phyloP scores from a whole-genome alignment of 805 yeast genomes.

The Yueomyces sp. region DNA sequence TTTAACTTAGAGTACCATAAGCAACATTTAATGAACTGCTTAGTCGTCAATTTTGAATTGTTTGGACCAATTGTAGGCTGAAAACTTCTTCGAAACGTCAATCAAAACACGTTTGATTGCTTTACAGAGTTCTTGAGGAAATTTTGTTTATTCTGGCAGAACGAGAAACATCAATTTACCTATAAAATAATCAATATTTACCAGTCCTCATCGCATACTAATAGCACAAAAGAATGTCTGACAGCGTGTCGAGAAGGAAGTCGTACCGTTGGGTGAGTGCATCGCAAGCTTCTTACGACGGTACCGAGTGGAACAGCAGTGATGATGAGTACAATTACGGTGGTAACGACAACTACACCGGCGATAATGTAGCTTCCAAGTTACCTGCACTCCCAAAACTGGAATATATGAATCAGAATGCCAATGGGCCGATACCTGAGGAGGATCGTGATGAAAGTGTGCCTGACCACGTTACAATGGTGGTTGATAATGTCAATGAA shows the following conservation, averaged over 20 bases:
- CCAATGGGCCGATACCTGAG: background rate
- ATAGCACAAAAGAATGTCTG: conserved; percentile 4
- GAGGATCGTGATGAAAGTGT: background rate
- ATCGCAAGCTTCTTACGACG: conserved; percentile 28
- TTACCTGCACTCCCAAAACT: conserved; percentile 19
- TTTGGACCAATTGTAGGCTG: too few species aligned
- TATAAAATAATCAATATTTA: background rate
- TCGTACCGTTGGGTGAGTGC: conserved; percentile 31
- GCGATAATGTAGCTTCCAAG: conserved; percentile 3
- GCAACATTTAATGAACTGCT: too few species aligned
- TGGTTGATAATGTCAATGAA: background rate
- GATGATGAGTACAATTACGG: conserved; percentile 8
- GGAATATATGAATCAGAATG: conserved; percentile 3
- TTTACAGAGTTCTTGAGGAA: too few species aligned
- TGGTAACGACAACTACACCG: background rate
- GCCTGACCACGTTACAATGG: background rate
- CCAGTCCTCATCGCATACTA: background rate
- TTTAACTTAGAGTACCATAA: too few species aligned
- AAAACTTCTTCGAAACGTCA: too few species aligned
- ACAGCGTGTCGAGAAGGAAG: conserved; percentile 26
- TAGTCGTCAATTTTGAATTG: too few species aligned
- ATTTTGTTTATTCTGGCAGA: too few species aligned
- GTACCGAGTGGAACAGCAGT: conserved; percentile 28
- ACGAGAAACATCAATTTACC: background rate
- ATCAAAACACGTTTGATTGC: too few species aligned